Evolutionary conservation across 768 basidiomycete species (phyloP).

Genomic region (Mycena leptocephala): DNA sequence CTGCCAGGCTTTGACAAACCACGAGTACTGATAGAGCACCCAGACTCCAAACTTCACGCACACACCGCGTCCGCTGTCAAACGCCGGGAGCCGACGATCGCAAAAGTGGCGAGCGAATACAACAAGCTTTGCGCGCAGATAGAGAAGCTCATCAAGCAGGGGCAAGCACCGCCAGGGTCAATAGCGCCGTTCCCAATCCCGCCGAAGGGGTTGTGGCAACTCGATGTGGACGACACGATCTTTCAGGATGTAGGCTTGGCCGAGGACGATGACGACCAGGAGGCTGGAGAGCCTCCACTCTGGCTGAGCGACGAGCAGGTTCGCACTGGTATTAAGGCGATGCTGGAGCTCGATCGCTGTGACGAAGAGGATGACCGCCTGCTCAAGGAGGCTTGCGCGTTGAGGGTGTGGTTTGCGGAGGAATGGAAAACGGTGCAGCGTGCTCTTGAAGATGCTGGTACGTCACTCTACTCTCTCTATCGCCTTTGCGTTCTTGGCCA

Average conservation of each 20-base stretch:
- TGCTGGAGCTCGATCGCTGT: conserved; percentile 41
- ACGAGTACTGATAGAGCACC: no score
- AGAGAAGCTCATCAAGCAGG: background rate
- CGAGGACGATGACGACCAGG: conserved; percentile 36
- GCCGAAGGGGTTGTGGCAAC: no score
- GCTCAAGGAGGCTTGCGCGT: conserved; percentile 27
- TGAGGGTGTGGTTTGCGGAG: conserved; percentile 46
- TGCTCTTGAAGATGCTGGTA: no score
- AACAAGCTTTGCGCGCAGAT: background rate
- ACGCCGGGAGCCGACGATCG: background rate
- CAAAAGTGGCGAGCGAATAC: background rate
- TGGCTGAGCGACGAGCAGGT: conserved; percentile 51
- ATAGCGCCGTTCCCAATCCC: no score
- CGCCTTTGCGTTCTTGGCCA: no score
- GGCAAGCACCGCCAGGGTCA: background rate
- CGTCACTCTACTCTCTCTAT: no score
- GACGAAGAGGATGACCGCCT: conserved; percentile 45
- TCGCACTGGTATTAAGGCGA: conserved; percentile 43
- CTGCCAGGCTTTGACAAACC: no score
- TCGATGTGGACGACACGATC: conserved; percentile 8
- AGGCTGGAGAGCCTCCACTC: conserved; percentile 2
- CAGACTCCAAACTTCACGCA: background rate
- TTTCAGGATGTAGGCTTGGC: conserved; percentile 47
- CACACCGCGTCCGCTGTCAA: background rate
- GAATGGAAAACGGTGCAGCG: no score